Evolutionary conservation across 805 yeast species (phyloP), one percentile per base, ranked within the genome.

Genomic region (Kluyveromyces starmeri): DNA sequence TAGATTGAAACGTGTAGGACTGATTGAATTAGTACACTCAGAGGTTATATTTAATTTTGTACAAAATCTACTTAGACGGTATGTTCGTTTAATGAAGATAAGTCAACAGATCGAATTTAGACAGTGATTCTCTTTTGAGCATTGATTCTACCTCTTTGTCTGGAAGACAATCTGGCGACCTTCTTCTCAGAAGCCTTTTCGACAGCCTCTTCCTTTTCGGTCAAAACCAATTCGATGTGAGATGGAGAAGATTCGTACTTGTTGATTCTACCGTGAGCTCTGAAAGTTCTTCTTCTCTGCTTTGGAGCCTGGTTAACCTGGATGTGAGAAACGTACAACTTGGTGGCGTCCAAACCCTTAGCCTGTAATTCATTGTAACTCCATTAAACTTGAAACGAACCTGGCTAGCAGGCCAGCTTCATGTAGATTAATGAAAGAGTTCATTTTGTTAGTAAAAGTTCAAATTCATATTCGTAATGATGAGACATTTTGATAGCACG

Each of bases 231-330:
- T 78, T 92, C 98, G 68, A 92, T 89, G 83, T 92, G 99, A 62
- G 94, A 88, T 67, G 98, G 98, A 61, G 88, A 75, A 45, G 97
- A 84, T 76, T 86, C 94, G 92, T 86, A 92, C 62, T 96, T 95
- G 75, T 89, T 92, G 68, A 86, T 84, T 82, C 98, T 92, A 83
- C 99, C 99, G 82, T 89, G 97, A 62, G 99, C 99, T 82, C 99
- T 88, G 95, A 75, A 92, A 64, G 98, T 92, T 77, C 99, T 86
- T 78, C 99, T 89, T 80, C 97, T 92, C 76, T 85, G 94, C 75
- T 86, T 86, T 74, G 99, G 98, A 62, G 98, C 98, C 70, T 86
- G 95, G 94, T 92, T 92, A 64, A 89, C 98, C 78, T 92, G 98
- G 67, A 92, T 89, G 83, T 92, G 97, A 57, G 94, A 80, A 64